Conservation (phyloP, 1,284 basidiomycete species). For the Takashimella tepidaria region DNA sequence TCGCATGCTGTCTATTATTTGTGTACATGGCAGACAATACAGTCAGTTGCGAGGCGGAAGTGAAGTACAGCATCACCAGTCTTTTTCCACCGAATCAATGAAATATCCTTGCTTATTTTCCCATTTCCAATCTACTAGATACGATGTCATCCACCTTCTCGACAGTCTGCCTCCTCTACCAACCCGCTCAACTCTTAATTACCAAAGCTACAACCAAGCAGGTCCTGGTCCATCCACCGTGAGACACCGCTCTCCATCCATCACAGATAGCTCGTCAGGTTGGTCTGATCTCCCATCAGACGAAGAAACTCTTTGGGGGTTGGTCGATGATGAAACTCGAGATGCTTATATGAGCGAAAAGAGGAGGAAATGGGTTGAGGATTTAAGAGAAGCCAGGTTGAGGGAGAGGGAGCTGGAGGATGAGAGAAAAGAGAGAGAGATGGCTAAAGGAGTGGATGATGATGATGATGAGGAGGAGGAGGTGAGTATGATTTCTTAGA, state of each 20-base stretch:
- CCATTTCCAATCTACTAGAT: slow-evolving; percentile 52
- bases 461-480: slow-evolving; percentile 66
- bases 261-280: slow-evolving; percentile 9
- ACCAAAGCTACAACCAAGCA: not conserved
- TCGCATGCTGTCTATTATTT: too few species aligned
- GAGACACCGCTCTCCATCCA: slow-evolving; percentile 21
- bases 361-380: slow-evolving; percentile 59
- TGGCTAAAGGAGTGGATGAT: slow-evolving; percentile 24
- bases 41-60: too few species aligned
- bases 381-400: slow-evolving; percentile 59
- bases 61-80: too few species aligned
- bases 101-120: not conserved
- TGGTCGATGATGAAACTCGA: slow-evolving; percentile 60
- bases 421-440: slow-evolving; percentile 48
- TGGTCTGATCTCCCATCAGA: slow-evolving; percentile 80
- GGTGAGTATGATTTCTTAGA: slow-evolving; percentile 47
- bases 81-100: too few species aligned
- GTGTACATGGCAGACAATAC: too few species aligned
- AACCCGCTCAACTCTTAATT: not conserved
- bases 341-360: slow-evolving; percentile 61
- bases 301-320: slow-evolving; percentile 71
- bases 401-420: slow-evolving; percentile 45
- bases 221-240: slow-evolving; percentile 11
- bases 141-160: slow-evolving; percentile 70
- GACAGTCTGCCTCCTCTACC: slow-evolving; percentile 44